Conservation (phyloP, 371 early-diverging fungal genomes). For the Mycotypha africana region DNA sequence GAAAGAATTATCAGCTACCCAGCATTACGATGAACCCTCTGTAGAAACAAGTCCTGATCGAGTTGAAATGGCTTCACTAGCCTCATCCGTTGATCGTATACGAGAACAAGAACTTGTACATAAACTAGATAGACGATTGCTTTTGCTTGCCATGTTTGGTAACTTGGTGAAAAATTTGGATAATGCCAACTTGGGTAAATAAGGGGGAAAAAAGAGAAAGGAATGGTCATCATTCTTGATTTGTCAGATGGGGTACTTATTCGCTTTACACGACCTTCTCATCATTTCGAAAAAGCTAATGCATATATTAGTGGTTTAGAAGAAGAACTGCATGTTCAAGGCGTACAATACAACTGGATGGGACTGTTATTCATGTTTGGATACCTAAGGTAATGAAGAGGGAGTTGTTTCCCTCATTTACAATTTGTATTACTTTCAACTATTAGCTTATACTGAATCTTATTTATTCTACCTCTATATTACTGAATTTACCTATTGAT, state of each 20-base stretch:
- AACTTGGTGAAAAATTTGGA: slow-evolving; percentile 39
- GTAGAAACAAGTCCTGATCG: no score
- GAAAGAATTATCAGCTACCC: no score
- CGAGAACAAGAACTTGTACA: slow-evolving; percentile 25
- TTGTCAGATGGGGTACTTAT: no score
- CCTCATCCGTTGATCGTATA: slow-evolving; percentile 2
- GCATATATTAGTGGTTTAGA: slow-evolving; percentile 51
- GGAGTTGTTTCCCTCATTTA: background rate
- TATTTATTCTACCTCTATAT: no score
- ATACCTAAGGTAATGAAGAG: slow-evolving; percentile 28
- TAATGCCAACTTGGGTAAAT: slow-evolving; percentile 34
- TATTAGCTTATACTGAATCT: no score
- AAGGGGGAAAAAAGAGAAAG: no score
- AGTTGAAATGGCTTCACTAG: no score
- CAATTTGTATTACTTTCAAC: no score
- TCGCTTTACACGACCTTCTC: no score
- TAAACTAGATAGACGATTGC: slow-evolving; percentile 29
- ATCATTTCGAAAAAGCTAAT: slow-evolving; percentile 14
- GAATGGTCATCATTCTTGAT: no score
- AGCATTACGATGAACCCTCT: no score
- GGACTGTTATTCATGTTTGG: slow-evolving; percentile 34
- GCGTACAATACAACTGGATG: slow-evolving; percentile 45
- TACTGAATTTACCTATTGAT: no score
- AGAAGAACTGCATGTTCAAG: slow-evolving; percentile 35
- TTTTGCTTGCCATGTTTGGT: slow-evolving; percentile 42